These are phyloP conservation scores for Lasiosphaeriaceae sp. DNA, from an alignment of 495 filamentous ascomycete species.

Conservation along the genomic window DNA sequence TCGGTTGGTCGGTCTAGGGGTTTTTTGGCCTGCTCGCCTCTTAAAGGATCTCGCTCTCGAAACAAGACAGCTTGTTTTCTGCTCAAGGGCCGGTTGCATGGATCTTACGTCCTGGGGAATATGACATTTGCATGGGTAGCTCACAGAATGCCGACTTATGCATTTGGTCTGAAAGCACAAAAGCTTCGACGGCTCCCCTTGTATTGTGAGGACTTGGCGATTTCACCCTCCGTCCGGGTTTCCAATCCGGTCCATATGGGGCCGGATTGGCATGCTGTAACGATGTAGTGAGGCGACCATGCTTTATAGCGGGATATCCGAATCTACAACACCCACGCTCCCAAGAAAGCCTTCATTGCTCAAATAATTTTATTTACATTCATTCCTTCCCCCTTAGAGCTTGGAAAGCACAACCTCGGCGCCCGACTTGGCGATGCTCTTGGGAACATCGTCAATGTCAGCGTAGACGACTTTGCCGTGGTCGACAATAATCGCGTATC, in stretches of 20 bases:
- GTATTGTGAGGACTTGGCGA: background rate
- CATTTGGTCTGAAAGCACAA: conserved; percentile 17
- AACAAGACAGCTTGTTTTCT: conserved; percentile 24
- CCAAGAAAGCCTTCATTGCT: background rate
- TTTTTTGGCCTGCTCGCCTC: conserved; percentile 29
- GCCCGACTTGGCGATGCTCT: conserved; percentile 66
- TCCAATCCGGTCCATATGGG: background rate
- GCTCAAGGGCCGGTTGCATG: conserved; percentile 30
- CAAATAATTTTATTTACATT: background rate
- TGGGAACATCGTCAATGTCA: conserved; percentile 67
- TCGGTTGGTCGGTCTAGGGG: conserved; percentile 35
- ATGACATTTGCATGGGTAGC: conserved; percentile 34
- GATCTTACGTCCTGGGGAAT: conserved; percentile 22
- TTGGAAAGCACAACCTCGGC: conserved; percentile 70
- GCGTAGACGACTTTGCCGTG: conserved; percentile 88
- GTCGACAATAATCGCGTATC: conserved; percentile 85
- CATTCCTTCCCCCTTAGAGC: conserved; percentile 46
- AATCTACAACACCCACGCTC: conserved; percentile 13
- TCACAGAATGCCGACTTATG: conserved; percentile 32
- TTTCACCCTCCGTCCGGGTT: background rate
- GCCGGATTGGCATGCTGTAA: background rate
- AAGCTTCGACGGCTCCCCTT: background rate
- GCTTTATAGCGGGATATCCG: background rate
- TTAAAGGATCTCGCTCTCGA: conserved; percentile 25
- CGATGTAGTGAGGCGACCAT: background rate